These are phyloP conservation scores for Mortierella sp. DNA, from an alignment of 371 early-diverging fungal species.

Conservation along the genomic window DNA sequence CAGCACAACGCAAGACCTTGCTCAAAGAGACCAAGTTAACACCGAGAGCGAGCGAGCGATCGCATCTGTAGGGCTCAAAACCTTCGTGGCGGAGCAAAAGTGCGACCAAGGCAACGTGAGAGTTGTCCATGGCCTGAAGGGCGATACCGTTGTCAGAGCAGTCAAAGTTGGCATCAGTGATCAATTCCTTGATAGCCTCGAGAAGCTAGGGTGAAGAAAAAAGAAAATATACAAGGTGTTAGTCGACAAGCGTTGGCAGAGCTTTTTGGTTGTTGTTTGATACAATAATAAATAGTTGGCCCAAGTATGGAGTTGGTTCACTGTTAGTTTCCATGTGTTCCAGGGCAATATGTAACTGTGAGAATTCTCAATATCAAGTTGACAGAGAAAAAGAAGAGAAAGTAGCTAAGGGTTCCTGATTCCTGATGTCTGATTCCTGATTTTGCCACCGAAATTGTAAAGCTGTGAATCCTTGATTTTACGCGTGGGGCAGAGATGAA, in stretches of 20 bases:
- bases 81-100: constrained; percentile 90
- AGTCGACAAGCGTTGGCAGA: no score
- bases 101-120: constrained; percentile 96
- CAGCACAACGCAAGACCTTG: constrained; percentile 96
- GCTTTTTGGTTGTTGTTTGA: no score
- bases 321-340: no score
- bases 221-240: background rate
- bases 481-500: constrained; percentile 3
- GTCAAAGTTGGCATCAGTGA: constrained; percentile 98
- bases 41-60: constrained; percentile 94
- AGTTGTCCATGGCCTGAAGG: constrained; percentile 99
- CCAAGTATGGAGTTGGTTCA: no score
- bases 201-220: constrained; percentile 74
- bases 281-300: no score
- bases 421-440: background rate
- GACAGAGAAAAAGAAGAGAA: background rate
- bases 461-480: background rate
- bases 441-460: constrained; percentile 8
- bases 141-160: constrained; percentile 96
- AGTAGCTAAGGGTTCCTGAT: background rate
- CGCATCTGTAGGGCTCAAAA: constrained; percentile 97
- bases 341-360: no score
- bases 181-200: constrained; percentile 98
- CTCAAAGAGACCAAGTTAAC: constrained; percentile 87
- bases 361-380: background rate